Percentiles rank a stretch among this genome's conserved stretches.
Evolutionary conservation across 306 rosid genomes (phyloP).

Genomic region (Parietaria judaica): DNA sequence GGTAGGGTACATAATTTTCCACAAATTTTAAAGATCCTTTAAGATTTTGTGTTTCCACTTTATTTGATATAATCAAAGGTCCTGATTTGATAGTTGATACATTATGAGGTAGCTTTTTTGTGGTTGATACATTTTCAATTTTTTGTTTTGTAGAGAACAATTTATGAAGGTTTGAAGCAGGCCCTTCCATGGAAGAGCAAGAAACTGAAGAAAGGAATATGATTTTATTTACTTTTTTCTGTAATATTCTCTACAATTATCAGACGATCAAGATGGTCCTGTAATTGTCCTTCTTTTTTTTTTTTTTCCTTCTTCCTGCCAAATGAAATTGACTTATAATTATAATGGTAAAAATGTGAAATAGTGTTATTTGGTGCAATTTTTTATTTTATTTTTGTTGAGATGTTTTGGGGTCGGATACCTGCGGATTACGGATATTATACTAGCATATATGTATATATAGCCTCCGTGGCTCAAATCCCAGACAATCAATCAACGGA

Average conservation of each 20-base stretch:
- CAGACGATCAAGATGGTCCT: constrained; percentile 8
- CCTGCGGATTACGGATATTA: no score
- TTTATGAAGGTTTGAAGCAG: constrained; percentile 57
- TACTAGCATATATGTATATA: no score
- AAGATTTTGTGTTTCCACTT: neutral
- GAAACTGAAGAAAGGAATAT: constrained; percentile 35
- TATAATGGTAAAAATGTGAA: neutral
- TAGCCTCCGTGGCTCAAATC: no score
- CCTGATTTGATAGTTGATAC: neutral
- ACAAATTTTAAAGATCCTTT: neutral
- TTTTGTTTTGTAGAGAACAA: constrained; percentile 36
- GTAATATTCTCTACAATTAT: neutral
- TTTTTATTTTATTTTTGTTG: no score
- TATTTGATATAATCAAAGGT: neutral
- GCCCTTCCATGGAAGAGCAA: constrained; percentile 58
- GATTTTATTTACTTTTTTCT: neutral
- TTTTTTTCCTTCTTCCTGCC: neutral
- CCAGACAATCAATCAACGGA: no score
- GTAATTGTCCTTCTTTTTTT: neutral
- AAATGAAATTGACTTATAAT: constrained; percentile 3
- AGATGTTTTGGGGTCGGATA: no score
- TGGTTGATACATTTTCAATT: neutral
- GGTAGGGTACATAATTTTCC: neutral
- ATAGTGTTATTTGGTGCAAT: neutral
- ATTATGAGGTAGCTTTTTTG: neutral